Evolutionary conservation across 2,329 filamentous ascomycete genomes (phyloP).

Genomic region (Fonsecaea pugnacius): DNA sequence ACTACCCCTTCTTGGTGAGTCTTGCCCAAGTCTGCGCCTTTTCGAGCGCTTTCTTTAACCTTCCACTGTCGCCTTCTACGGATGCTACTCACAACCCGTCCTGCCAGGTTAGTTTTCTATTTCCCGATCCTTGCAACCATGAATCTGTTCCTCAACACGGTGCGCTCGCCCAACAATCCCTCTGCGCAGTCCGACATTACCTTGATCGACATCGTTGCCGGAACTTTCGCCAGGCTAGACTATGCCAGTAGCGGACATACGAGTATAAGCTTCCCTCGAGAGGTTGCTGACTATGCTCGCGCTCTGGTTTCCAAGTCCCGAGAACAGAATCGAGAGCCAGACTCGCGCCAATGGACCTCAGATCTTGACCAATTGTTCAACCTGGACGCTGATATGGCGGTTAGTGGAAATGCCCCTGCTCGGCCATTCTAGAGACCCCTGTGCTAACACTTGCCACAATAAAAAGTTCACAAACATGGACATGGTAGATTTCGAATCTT

Average conservation of each 20-base stretch:
- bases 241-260: background rate
- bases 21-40: background rate
- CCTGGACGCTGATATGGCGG: background rate
- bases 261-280: background rate
- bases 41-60: background rate
- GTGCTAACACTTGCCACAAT: no score
- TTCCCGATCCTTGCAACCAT: background rate
- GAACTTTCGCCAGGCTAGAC: background rate
- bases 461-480: background rate
- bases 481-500: background rate
- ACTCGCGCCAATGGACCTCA: background rate
- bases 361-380: background rate
- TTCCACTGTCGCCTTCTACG: no score
- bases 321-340: background rate
- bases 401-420: background rate
- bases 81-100: background rate
- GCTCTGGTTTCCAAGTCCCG: background rate
- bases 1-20: background rate
- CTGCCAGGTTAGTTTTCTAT: background rate
- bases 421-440: no score
- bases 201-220: slow-evolving; percentile 7
- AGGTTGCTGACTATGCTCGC: background rate
- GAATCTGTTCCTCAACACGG: slow-evolving; percentile 1
- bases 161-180: background rate
- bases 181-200: background rate